These are phyloP conservation scores for Entomophthora muscae DNA, from an alignment of 371 early-diverging fungal genomes.

Conservation along the genomic window DNA sequence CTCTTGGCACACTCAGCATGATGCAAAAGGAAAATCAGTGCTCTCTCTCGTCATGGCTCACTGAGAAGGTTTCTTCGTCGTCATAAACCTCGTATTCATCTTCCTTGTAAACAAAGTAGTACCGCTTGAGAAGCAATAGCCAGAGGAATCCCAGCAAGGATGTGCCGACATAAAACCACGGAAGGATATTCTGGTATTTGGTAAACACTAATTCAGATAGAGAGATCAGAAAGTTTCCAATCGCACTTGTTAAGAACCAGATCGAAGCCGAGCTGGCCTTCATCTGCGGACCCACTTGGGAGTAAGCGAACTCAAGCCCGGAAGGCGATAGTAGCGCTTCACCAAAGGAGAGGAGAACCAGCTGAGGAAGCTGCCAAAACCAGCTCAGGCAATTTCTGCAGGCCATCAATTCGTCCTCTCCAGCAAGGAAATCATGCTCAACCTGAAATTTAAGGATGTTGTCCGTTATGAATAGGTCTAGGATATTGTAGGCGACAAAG, in stretches of 20 bases:
- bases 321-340: slow-evolving; percentile 36
- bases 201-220: not conserved
- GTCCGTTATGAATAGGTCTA: slow-evolving; percentile 13
- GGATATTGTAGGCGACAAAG: not conserved
- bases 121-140: not conserved
- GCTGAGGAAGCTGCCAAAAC: slow-evolving; percentile 30
- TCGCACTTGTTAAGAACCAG: not conserved
- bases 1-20: too few species aligned
- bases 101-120: slow-evolving; percentile 5
- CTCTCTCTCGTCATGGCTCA: not conserved
- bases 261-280: slow-evolving; percentile 1
- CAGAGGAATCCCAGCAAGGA: not conserved
- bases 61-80: slow-evolving; percentile 4
- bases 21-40: not conserved
- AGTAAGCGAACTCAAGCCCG: slow-evolving; percentile 38
- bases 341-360: slow-evolving; percentile 30
- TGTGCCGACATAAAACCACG: slow-evolving; percentile 3
- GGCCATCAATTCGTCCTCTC: slow-evolving; percentile 10
- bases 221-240: slow-evolving; percentile 5
- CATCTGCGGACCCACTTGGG: slow-evolving; percentile 9
- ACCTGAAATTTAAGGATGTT: slow-evolving; percentile 16
- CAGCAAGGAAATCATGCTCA: slow-evolving; percentile 4
- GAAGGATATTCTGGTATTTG: not conserved
- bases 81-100: slow-evolving; percentile 1
- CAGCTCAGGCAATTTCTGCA: slow-evolving; percentile 13